Evolutionary conservation across 2,329 filamentous ascomycete genomes (phyloP).

Genomic region (Hirsutella thompsonii): DNA sequence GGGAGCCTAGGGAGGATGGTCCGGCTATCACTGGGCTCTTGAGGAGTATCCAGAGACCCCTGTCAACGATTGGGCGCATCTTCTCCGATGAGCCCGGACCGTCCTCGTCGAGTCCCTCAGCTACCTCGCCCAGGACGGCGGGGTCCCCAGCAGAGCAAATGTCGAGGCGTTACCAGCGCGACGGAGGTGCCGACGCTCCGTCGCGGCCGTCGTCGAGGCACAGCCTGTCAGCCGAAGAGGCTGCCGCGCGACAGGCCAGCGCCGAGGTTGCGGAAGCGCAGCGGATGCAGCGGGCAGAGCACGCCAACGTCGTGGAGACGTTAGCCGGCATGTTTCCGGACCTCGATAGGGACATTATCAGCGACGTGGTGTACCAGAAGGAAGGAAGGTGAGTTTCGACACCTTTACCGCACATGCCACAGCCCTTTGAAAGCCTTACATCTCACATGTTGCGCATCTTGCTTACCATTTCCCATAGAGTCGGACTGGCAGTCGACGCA

Average conservation of each 20-base stretch:
- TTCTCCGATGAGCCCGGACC: constrained; percentile 58
- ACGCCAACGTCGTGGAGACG: constrained; percentile 85
- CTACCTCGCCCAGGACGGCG: constrained; percentile 15
- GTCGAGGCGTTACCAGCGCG: constrained; percentile 14
- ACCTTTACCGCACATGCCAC: too few relatives aligned
- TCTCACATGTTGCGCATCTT: too few relatives aligned
- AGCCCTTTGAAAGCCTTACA: too few relatives aligned
- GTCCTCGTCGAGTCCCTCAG: constrained; percentile 18
- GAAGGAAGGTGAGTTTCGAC: constrained; percentile 63
- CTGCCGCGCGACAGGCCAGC: constrained; percentile 79
- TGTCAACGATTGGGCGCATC: constrained; percentile 87
- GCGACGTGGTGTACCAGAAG: constrained; percentile 92
- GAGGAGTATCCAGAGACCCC: constrained; percentile 78
- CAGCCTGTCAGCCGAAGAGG: constrained; percentile 64
- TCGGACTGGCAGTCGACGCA: constrained; percentile 75
- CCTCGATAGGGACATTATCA: constrained; percentile 85
- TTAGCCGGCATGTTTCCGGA: constrained; percentile 94
- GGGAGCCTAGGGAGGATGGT: constrained; percentile 51
- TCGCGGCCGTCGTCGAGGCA: constrained; percentile 16
- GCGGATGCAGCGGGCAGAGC: constrained; percentile 70
- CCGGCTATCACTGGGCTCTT: constrained; percentile 76
- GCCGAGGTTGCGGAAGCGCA: constrained; percentile 82
- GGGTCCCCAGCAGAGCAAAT: constrained; percentile 20
- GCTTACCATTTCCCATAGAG: constrained; percentile 40
- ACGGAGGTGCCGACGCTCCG: neutral